These are phyloP conservation scores for Bonia amplexicaulis DNA, from an alignment of 176 grass and related monocot genomes.

Conservation along the genomic window DNA sequence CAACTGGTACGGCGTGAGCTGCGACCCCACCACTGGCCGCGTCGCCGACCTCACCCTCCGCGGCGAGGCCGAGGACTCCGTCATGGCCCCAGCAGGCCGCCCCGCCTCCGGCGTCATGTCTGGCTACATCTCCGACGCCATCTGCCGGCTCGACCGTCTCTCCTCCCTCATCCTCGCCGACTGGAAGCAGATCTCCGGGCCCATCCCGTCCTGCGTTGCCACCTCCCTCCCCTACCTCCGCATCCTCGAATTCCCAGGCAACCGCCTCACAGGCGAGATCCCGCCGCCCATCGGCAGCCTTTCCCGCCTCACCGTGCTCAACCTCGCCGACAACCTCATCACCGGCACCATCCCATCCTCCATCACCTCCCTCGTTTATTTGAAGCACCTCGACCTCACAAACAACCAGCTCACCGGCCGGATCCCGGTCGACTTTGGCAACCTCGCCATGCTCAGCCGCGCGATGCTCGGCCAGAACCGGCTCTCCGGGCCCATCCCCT, in stretches of 20 bases:
- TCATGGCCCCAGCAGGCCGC: constrained; percentile 53
- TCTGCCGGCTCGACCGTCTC: constrained; percentile 69
- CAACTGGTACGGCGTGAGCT: constrained; percentile 88
- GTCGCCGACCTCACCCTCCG: constrained; percentile 74
- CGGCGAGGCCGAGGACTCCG: constrained; percentile 78
- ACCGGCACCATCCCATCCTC: constrained; percentile 46
- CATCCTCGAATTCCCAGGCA: constrained; percentile 78
- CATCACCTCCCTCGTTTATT: constrained; percentile 37
- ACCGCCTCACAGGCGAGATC: constrained; percentile 65
- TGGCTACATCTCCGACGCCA: constrained; percentile 70
- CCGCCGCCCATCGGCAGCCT: constrained; percentile 55
- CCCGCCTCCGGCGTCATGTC: constrained; percentile 76
- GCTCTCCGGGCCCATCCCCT: constrained; percentile 64
- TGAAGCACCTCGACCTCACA: constrained; percentile 91
- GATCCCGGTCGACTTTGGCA: constrained; percentile 48
- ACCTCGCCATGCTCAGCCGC: constrained; percentile 75
- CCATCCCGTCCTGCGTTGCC: constrained; percentile 68
- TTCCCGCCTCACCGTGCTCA: constrained; percentile 72
- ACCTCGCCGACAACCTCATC: constrained; percentile 83
- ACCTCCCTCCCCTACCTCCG: constrained; percentile 55
- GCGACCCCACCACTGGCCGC: constrained; percentile 63
- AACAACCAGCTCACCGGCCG: constrained; percentile 63
- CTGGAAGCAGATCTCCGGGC: constrained; percentile 86
- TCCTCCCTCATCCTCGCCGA: constrained; percentile 71
- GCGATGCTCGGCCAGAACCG: constrained; percentile 68